Percentiles rank a stretch among this genome's conserved stretches.
Conservation (phyloP, 208 protist genomes). For the Trypanosoma theileri region DNA sequence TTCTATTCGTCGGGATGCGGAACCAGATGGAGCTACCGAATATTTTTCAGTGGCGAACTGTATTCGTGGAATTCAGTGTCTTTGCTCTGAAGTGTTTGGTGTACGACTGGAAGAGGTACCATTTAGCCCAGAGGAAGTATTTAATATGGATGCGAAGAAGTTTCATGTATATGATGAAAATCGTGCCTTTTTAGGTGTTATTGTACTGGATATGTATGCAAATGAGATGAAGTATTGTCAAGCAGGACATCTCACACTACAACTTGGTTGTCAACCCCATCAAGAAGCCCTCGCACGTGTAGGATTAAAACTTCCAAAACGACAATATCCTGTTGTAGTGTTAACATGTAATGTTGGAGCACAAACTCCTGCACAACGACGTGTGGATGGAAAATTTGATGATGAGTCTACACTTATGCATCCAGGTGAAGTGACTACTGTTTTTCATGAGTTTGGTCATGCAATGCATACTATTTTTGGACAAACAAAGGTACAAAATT, state of each 20-base stretch:
- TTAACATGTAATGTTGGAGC: slow-evolving; percentile 89
- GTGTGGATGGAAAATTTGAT: slow-evolving; percentile 67
- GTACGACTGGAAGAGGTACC: slow-evolving; percentile 76
- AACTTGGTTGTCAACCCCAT: slow-evolving; percentile 86
- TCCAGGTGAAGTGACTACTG: slow-evolving; percentile 86
- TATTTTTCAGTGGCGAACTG: slow-evolving; percentile 92
- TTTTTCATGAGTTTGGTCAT: slow-evolving; percentile 95
- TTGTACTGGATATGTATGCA: slow-evolving; percentile 92
- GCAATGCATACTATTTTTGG: slow-evolving; percentile 94
- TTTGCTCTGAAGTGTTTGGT: slow-evolving; percentile 91
- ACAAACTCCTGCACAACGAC: slow-evolving; percentile 32
- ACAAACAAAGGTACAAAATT: slow-evolving; percentile 90
- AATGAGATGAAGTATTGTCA: slow-evolving; percentile 88
- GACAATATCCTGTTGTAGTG: slow-evolving; percentile 90
- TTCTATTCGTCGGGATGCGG: slow-evolving; percentile 64
- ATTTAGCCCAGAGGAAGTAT: slow-evolving; percentile 75
- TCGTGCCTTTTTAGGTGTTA: slow-evolving; percentile 82
- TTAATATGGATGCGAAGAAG: slow-evolving; percentile 84
- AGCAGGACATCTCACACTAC: slow-evolving; percentile 88
- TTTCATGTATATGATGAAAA: slow-evolving; percentile 87
- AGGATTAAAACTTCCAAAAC: slow-evolving; percentile 72
- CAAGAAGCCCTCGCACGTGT: slow-evolving; percentile 70
- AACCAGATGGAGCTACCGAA: slow-evolving; percentile 63
- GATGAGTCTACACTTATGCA: slow-evolving; percentile 85
- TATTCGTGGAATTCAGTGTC: slow-evolving; percentile 86